phyloP scores from a whole-genome alignment of 2,329 filamentous ascomycete species.

The Scedosporium dehoogii region DNA sequence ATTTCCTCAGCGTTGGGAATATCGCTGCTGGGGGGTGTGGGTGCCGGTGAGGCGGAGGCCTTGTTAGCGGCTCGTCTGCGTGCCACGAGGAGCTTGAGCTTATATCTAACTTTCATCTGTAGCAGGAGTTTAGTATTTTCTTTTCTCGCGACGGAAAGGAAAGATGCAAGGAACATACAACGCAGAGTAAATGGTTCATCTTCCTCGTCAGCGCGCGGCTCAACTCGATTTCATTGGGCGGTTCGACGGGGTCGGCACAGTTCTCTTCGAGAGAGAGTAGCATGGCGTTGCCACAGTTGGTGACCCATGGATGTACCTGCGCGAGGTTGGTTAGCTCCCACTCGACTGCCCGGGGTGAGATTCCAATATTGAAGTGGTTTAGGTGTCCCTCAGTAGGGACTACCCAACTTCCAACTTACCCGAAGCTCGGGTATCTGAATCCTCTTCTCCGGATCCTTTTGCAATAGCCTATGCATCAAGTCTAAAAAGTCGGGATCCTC shows the following conservation, averaged over 20 bases:
- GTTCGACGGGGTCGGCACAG: slow-evolving; percentile 66
- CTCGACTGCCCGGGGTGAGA: background rate
- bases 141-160: background rate
- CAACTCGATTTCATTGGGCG: slow-evolving; percentile 82
- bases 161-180: slow-evolving; percentile 42
- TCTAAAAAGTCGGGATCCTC: slow-evolving; percentile 62
- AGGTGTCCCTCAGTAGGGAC: background rate
- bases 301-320: slow-evolving; percentile 90
- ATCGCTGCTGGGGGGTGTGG: background rate
- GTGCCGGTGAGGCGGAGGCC: slow-evolving; percentile 4
- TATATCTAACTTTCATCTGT: slow-evolving; percentile 81
- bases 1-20: slow-evolving; percentile 30
- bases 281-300: slow-evolving; percentile 64
- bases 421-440: slow-evolving; percentile 76
- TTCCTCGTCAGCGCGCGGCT: slow-evolving; percentile 84
- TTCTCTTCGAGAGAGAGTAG: slow-evolving; percentile 79
- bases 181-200: slow-evolving; percentile 75
- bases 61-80: slow-evolving; percentile 7
- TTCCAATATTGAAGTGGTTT: background rate
- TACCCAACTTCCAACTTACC: slow-evolving; percentile 40
- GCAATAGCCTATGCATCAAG: slow-evolving; percentile 62
- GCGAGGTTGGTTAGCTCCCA: background rate
- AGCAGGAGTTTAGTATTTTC: background rate
- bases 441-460: slow-evolving; percentile 75
- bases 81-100: slow-evolving; percentile 69